phyloP scores from a whole-genome alignment of 2,329 filamentous ascomycete genomes.

The Fusarium temperatum region DNA sequence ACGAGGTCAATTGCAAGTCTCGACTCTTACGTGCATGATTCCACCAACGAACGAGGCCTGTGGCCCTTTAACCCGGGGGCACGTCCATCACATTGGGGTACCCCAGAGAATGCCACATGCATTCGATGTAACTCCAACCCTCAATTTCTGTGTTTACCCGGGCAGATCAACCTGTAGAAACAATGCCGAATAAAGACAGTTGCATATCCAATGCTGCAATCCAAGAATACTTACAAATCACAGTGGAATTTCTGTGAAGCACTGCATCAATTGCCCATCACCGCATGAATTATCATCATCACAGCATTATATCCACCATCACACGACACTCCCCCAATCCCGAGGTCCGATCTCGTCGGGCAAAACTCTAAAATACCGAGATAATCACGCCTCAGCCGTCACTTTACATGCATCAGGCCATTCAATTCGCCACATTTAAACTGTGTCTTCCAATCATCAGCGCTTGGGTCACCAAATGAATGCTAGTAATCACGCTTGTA shows the following conservation, averaged over 20 bases:
- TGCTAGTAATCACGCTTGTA: background rate
- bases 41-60: slow-evolving; percentile 18
- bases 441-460: background rate
- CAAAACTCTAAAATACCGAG: slow-evolving; percentile 18
- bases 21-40: slow-evolving; percentile 15
- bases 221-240: background rate
- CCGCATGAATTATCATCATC: background rate
- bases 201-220: background rate
- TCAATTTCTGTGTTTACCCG: background rate
- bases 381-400: slow-evolving; percentile 12
- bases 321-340: slow-evolving; percentile 2
- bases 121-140: background rate
- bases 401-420: slow-evolving; percentile 7
- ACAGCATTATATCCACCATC: background rate
- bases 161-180: background rate
- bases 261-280: background rate
- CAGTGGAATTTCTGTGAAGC: background rate
- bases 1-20: background rate
- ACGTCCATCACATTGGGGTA: background rate
- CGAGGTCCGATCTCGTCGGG: slow-evolving; percentile 1
- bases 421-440: slow-evolving; percentile 19
- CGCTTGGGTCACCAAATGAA: background rate
- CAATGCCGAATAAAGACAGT: background rate
- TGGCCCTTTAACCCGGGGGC: background rate
- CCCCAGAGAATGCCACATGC: slow-evolving; percentile 8